A percentile compares a stretch with the other conserved stretches of the same genome.
Evolutionary conservation across 2,329 filamentous ascomycete species (phyloP).

Genomic region (Pseudogymnoascus sp.): DNA sequence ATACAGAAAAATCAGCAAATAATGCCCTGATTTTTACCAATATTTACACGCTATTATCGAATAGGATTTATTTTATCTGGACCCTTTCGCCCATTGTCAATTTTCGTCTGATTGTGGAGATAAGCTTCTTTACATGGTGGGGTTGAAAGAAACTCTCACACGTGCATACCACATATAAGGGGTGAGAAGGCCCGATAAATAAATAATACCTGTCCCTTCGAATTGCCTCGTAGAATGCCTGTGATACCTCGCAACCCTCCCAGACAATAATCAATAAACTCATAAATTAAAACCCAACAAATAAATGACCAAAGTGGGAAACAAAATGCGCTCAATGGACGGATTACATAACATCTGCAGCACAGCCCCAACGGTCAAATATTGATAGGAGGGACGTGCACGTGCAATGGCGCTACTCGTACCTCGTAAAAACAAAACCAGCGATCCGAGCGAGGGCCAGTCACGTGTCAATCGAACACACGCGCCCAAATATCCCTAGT

Average conservation of each 20-base stretch:
- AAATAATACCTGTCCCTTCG: neutral
- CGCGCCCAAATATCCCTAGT: neutral
- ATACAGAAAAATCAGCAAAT: neutral
- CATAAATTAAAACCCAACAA: neutral
- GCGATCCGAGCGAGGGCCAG: neutral
- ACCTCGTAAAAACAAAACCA: neutral
- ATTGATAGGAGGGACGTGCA: neutral
- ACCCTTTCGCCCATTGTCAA: neutral
- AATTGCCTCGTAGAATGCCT: neutral
- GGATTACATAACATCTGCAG: slow-evolving; percentile 1
- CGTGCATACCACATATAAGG: neutral
- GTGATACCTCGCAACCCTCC: neutral
- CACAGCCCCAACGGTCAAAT: neutral
- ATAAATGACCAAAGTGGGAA: neutral
- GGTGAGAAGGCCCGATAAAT: neutral
- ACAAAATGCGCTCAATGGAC: neutral
- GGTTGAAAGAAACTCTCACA: neutral
- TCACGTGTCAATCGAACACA: neutral
- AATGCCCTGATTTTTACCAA: neutral
- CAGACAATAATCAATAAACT: slow-evolving; percentile 1
- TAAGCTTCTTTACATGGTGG: neutral
- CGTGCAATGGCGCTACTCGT: slow-evolving; percentile 4
- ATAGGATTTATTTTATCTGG: neutral
- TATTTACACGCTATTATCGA: neutral
- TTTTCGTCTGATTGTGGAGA: slow-evolving; percentile 4